A percentile compares a stretch with the other conserved stretches of the same genome.
These are phyloP conservation scores for Phyllostachys edulis DNA, from an alignment of 176 grass and related monocot genomes.

Conservation along the genomic window DNA sequence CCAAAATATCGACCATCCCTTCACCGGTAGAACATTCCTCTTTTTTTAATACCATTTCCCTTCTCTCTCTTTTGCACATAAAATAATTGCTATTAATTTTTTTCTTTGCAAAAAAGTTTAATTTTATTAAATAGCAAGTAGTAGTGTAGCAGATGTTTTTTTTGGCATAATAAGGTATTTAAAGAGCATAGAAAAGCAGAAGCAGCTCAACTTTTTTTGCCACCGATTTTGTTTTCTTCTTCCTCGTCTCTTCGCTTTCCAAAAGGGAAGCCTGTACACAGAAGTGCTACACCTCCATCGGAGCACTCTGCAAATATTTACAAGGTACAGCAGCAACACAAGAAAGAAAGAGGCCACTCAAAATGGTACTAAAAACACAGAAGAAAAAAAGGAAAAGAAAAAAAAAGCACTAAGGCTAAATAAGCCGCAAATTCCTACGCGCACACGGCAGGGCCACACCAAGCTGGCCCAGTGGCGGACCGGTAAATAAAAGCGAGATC, in stretches of 20 bases:
- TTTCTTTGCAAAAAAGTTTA: not conserved
- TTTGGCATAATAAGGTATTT: not conserved
- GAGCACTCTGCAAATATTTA: conserved; percentile 46
- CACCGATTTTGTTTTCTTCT: not conserved
- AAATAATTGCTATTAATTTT: too few relatives aligned
- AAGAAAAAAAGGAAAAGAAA: not conserved
- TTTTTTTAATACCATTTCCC: not conserved
- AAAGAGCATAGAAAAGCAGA: not conserved
- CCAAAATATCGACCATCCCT: conserved; percentile 38
- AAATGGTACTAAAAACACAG: not conserved
- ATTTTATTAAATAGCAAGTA: not conserved
- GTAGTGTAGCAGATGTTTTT: not conserved
- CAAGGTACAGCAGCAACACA: conserved; percentile 22
- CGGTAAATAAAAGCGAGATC: not conserved
- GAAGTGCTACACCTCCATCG: conserved; percentile 13
- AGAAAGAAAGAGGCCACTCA: not conserved
- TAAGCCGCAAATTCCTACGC: conserved; percentile 36
- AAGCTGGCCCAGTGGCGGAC: conserved; percentile 13
- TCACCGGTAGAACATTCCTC: conserved; percentile 35
- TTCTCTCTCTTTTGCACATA: not conserved
- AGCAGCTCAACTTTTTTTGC: not conserved
- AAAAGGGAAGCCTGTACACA: conserved; percentile 28
- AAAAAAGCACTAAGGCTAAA: conserved; percentile 22
- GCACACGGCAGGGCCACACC: conserved; percentile 19
- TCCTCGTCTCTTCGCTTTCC: conserved; percentile 28